Evolutionary conservation across 768 basidiomycete species (phyloP), one percentile per base, ranked within the genome.

Genomic region (Naganishia randhawae): DNA sequence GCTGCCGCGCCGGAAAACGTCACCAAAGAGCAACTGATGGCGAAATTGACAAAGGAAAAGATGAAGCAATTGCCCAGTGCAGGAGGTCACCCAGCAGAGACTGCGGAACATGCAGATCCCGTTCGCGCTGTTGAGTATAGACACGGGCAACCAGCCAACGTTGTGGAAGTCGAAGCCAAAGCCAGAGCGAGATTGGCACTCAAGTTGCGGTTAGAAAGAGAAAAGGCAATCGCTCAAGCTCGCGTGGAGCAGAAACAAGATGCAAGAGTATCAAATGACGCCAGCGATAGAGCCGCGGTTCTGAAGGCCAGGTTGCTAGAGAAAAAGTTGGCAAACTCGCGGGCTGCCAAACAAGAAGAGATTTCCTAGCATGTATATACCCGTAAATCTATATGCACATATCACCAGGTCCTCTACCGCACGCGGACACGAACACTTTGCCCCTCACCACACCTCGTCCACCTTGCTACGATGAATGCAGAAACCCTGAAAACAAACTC

Each of bases 391-490:
- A 42, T 48, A 48, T 48, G 25, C 41, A 16, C 37, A 14, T 16
- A 19, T 16, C 4, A 42, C 14, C 41, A 42, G 3, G 5, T 16
- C 14, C 3, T 33, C 31, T 33, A 54, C 32, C 10, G 31, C n/a
- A 16, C 27, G 29, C 41, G 19, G 27, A 48, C 9, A 42, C 32
- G 9, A 13, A 19, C 9, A 8, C 9, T 14, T 10, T 9, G 3
- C 29, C 8, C 8, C 32, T 31, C 67, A 77, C 75, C 76, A 79
- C 3, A 85, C 79, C 74, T 85, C 84, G 71, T 86, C 85, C 22
- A 86, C 85, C 73, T 85, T 85, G 37, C 83, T 84, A 25, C 84
- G 76, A 57, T 82, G 80, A 41, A 86, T 84, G 69, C 85, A 85
- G 71, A 86, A 86, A 0, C 84, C 85, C 84, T 85, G 65, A 0